Evolutionary conservation across 2,329 filamentous ascomycete species (phyloP).

Genomic region (Xylaria sp.): DNA sequence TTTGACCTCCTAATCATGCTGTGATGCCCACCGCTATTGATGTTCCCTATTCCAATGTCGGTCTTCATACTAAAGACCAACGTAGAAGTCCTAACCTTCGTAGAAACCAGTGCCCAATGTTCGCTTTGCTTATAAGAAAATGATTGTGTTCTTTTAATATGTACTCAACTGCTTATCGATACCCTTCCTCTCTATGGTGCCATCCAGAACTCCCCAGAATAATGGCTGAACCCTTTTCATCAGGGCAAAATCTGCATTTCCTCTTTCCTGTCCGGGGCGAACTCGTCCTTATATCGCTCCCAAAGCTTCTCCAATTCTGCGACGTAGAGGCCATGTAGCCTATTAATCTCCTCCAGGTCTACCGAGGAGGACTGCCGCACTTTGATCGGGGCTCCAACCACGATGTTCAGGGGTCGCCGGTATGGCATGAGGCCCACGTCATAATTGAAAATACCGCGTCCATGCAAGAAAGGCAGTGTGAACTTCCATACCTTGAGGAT

Average conservation of each 20-base stretch:
- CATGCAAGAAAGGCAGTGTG: constrained; percentile 90
- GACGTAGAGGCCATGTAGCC: constrained; percentile 82
- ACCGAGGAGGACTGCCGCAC: constrained; percentile 73
- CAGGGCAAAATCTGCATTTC: constrained; percentile 71
- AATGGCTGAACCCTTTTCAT: constrained; percentile 7
- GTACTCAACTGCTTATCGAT: not conserved
- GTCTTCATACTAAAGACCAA: not conserved
- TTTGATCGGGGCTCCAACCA: constrained; percentile 83
- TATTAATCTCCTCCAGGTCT: constrained; percentile 78
- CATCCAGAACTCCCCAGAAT: not conserved
- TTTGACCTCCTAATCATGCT: not conserved
- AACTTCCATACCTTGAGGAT: constrained; percentile 90
- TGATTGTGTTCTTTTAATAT: not conserved
- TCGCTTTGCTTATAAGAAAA: not conserved
- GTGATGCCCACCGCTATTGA: constrained; percentile 2
- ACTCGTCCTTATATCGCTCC: constrained; percentile 81
- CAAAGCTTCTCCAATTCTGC: constrained; percentile 77
- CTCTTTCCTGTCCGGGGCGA: constrained; percentile 68
- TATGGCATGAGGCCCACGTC: constrained; percentile 97
- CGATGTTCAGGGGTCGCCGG: constrained; percentile 84
- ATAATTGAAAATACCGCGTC: constrained; percentile 94
- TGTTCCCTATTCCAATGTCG: not conserved
- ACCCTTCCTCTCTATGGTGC: not conserved
- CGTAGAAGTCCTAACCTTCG: not conserved
- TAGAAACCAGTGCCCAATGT: not conserved